These are phyloP conservation scores for Colletotrichum sp. DNA, from an alignment of 2,329 filamentous ascomycete genomes.

Conservation along the genomic window DNA sequence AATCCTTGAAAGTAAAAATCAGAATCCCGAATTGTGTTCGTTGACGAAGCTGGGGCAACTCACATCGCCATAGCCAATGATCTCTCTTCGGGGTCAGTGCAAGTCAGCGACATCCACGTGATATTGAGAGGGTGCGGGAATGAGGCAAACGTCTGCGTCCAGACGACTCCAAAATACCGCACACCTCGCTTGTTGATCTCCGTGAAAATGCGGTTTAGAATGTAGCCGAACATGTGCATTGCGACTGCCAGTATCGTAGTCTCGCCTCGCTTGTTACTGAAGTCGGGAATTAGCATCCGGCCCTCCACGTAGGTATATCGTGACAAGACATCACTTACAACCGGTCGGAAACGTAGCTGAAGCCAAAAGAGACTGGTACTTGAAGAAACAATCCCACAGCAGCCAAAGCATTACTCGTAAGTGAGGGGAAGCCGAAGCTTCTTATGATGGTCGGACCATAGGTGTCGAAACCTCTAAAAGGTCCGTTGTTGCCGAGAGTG, in stretches of 20 bases:
- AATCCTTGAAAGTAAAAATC: slow-evolving; percentile 38
- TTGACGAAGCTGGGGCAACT: slow-evolving; percentile 19
- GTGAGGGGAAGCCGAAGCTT: slow-evolving; percentile 53
- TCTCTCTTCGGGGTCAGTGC: slow-evolving; percentile 61
- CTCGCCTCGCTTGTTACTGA: slow-evolving; percentile 52
- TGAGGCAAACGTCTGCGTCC: slow-evolving; percentile 60
- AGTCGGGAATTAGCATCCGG: neutral
- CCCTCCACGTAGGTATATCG: too few relatives aligned
- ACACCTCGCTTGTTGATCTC: slow-evolving; percentile 45
- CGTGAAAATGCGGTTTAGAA: slow-evolving; percentile 60
- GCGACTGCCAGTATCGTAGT: slow-evolving; percentile 56
- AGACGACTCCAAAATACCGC: slow-evolving; percentile 60
- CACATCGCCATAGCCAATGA: slow-evolving; percentile 65
- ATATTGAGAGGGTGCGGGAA: slow-evolving; percentile 64
- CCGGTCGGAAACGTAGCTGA: slow-evolving; percentile 58
- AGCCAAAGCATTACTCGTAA: slow-evolving; percentile 58
- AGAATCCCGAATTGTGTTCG: neutral
- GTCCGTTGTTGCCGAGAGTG: slow-evolving; percentile 53
- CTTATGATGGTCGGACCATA: slow-evolving; percentile 61
- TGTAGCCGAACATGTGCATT: slow-evolving; percentile 54
- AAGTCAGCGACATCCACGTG: slow-evolving; percentile 63
- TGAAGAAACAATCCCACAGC: slow-evolving; percentile 59
- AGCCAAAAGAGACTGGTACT: slow-evolving; percentile 55
- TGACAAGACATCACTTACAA: slow-evolving; percentile 41
- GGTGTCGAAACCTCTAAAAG: slow-evolving; percentile 53